Conservation (phyloP, 768 basidiomycete genomes). For the Chalciporus sphaerocephalus region DNA sequence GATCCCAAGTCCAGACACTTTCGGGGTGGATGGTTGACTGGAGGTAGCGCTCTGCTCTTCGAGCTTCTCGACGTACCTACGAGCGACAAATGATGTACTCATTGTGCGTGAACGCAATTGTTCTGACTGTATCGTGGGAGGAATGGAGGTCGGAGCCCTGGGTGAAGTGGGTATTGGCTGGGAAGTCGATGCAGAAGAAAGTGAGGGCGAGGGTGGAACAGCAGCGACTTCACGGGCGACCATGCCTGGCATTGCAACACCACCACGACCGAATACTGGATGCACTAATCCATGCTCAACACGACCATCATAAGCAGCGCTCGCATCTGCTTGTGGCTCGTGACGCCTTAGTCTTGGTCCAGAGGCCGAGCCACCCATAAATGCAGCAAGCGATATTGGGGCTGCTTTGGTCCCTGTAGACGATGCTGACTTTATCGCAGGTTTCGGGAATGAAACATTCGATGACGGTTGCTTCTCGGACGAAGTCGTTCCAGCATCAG, state of each 20-base stretch:
- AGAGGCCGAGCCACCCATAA: slow-evolving; percentile 74
- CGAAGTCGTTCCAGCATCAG: slow-evolving; percentile 7
- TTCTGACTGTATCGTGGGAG: slow-evolving; percentile 15
- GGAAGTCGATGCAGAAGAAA: not conserved
- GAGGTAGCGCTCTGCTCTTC: slow-evolving; percentile 36
- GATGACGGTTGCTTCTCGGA: slow-evolving; percentile 8
- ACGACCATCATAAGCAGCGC: slow-evolving; percentile 65
- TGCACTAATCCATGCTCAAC: slow-evolving; percentile 51
- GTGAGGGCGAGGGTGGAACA: slow-evolving; percentile 6
- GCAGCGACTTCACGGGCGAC: slow-evolving; percentile 21
- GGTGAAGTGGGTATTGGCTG: slow-evolving; percentile 3
- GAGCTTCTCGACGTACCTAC: slow-evolving; percentile 35
- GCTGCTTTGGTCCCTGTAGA: slow-evolving; percentile 31
- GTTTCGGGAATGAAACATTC: slow-evolving; percentile 6
- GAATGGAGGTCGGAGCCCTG: not conserved
- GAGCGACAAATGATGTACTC: slow-evolving; percentile 35
- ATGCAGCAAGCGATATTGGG: slow-evolving; percentile 70
- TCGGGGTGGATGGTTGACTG: slow-evolving; percentile 32
- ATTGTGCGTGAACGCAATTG: slow-evolving; percentile 25
- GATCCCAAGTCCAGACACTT: slow-evolving; percentile 19
- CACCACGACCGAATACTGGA: slow-evolving; percentile 72
- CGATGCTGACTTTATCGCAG: slow-evolving; percentile 10
- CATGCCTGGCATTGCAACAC: slow-evolving; percentile 76
- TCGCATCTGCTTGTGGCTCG: slow-evolving; percentile 64
- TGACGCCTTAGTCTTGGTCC: slow-evolving; percentile 72